These are phyloP conservation scores for Sugiyamaella pinicola DNA, from an alignment of 1,139 yeast genomes.

Conservation along the genomic window DNA sequence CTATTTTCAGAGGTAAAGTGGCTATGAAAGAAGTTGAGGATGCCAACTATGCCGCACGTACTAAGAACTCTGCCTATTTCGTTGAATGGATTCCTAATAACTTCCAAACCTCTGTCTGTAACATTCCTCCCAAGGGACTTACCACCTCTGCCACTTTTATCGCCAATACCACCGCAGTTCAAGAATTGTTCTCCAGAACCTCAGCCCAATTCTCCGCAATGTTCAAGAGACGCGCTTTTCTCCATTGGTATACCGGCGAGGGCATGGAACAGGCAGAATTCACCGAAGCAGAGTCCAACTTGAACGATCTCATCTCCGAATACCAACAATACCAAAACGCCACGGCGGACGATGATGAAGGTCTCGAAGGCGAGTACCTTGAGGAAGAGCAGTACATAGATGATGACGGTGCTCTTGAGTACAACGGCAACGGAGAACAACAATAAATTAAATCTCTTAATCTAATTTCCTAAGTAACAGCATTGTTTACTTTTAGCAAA, in stretches of 20 bases:
- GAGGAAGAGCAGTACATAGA: conserved; percentile 24
- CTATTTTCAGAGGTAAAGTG: conserved; percentile 51
- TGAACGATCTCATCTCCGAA: conserved; percentile 47
- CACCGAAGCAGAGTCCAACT: conserved; percentile 49
- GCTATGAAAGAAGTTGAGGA: conserved; percentile 51
- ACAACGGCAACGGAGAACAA: conserved; percentile 20
- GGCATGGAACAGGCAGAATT: conserved; percentile 53
- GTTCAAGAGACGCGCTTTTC: conserved; percentile 50
- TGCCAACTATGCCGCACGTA: conserved; percentile 42
- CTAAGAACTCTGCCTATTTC: conserved; percentile 45
- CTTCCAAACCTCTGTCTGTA: conserved; percentile 49
- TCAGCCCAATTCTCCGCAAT: conserved; percentile 47
- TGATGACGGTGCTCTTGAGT: conserved; percentile 22
- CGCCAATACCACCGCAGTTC: conserved; percentile 50
- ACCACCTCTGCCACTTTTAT: conserved; percentile 49
- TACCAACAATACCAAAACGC: conserved; percentile 52
- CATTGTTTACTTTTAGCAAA: neutral
- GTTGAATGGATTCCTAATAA: conserved; percentile 50
- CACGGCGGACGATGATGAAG: conserved; percentile 44
- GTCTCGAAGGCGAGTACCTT: conserved; percentile 34
- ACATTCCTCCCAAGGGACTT: conserved; percentile 47
- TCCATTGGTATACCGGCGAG: conserved; percentile 52
- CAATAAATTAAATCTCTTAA: conserved; percentile 4
- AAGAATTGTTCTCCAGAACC: conserved; percentile 48
- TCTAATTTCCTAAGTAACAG: neutral